These are phyloP conservation scores for Vigna hirtella DNA, from an alignment of 306 rosid species.

Conservation along the genomic window DNA sequence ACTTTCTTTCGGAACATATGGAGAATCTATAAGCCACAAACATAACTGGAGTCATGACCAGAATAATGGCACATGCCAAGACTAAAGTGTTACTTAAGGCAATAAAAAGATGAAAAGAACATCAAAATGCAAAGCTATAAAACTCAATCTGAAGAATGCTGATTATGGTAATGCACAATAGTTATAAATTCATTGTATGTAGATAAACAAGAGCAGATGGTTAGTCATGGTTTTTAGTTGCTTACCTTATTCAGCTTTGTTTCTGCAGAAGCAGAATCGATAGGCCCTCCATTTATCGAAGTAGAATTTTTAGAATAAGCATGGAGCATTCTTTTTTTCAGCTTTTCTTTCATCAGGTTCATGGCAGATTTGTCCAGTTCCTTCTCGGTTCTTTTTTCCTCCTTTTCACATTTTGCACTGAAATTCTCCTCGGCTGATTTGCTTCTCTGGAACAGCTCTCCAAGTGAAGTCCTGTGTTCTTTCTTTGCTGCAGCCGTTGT, in stretches of 20 bases:
- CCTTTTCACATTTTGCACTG: conserved; percentile 57
- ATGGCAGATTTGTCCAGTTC: conserved; percentile 73
- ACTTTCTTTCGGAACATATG: conserved; percentile 86
- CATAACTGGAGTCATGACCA: conserved; percentile 30
- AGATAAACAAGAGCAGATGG: not conserved
- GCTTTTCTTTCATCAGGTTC: conserved; percentile 73
- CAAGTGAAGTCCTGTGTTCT: conserved; percentile 90
- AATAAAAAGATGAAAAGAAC: not conserved
- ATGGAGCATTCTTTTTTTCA: conserved; percentile 71
- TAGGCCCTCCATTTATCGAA: conserved; percentile 50
- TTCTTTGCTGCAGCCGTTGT: conserved; percentile 69
- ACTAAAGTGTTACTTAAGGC: not conserved
- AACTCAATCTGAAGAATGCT: not conserved
- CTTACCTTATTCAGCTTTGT: conserved; percentile 86
- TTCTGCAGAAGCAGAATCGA: conserved; percentile 74
- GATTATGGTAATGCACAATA: not conserved
- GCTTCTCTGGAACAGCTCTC: conserved; percentile 82
- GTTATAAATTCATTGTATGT: conserved; percentile 11
- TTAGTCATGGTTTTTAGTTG: not conserved
- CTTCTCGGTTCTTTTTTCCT: conserved; percentile 62
- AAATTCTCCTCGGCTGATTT: conserved; percentile 69
- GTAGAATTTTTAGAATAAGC: conserved; percentile 63
- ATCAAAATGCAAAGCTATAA: not conserved
- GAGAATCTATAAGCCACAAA: conserved; percentile 70
- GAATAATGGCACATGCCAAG: conserved; percentile 1